A percentile compares a stretch with the other conserved stretches of the same genome.
phyloP scores from a whole-genome alignment of 2,329 filamentous ascomycete species.

The Salinomyces thailandicus region DNA sequence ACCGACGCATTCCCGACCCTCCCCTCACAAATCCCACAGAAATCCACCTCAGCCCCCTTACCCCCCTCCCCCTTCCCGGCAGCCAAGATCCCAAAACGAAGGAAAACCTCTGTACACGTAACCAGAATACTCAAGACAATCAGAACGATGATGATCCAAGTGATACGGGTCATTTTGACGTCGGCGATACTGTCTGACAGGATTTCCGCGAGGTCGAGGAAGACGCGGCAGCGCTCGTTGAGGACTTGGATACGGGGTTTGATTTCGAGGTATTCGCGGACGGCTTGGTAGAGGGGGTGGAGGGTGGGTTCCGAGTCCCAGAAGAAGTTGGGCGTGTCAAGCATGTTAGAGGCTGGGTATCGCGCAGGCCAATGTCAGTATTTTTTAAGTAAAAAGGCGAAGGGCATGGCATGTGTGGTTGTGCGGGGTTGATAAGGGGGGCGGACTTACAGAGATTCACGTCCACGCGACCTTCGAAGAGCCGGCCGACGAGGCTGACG shows the following conservation, averaged over 20 bases:
- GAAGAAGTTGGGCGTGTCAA: constrained; percentile 94
- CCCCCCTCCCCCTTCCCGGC: constrained; percentile 7
- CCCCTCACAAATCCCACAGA: no score
- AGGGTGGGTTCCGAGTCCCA: constrained; percentile 96
- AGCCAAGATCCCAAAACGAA: constrained; percentile 68
- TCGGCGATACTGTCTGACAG: constrained; percentile 85
- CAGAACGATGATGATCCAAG: constrained; percentile 94
- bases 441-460: constrained; percentile 80
- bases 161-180: constrained; percentile 90
- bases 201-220: constrained; percentile 92
- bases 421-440: no score
- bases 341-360: constrained; percentile 77
- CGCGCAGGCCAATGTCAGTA: no score
- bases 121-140: constrained; percentile 87
- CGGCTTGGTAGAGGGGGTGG: constrained; percentile 84
- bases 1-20: no score
- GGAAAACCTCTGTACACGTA: constrained; percentile 76
- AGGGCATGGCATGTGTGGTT: no score
- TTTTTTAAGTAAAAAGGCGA: constrained; percentile 2
- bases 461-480: constrained; percentile 91
- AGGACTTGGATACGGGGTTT: constrained; percentile 91
- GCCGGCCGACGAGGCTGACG: constrained; percentile 75
- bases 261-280: constrained; percentile 96
- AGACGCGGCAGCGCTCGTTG: constrained; percentile 92
- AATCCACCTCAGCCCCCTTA: constrained; percentile 1